These are phyloP conservation scores for Purshia tridentata DNA, from an alignment of 306 rosid species.

Conservation along the genomic window DNA sequence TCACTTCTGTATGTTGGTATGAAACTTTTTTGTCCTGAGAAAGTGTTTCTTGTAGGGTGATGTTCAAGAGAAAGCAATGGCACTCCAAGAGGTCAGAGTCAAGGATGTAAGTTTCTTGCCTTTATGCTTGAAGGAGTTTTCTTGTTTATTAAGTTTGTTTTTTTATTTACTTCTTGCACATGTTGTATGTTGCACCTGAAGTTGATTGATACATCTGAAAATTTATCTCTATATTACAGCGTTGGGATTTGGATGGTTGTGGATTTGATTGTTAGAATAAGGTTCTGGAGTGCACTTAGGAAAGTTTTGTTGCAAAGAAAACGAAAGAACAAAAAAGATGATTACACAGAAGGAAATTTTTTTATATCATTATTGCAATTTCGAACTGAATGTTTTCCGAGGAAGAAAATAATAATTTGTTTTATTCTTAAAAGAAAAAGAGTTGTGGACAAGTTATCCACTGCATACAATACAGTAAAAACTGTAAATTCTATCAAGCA, in stretches of 20 bases:
- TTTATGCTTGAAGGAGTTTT: constrained; percentile 3
- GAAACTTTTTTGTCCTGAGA: constrained; percentile 30
- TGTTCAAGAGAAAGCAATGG: constrained; percentile 81
- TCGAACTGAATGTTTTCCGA: neutral
- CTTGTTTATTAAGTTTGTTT: too few relatives aligned
- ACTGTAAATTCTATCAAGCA: too few relatives aligned
- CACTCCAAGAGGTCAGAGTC: constrained; percentile 85
- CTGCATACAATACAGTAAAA: too few relatives aligned
- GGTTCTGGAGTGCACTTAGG: neutral
- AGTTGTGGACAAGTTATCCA: too few relatives aligned
- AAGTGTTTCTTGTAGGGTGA: constrained; percentile 69
- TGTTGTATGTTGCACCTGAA: neutral
- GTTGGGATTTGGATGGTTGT: neutral
- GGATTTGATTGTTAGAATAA: neutral
- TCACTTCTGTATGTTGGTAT: constrained; percentile 12
- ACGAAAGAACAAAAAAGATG: neutral
- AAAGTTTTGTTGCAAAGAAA: neutral
- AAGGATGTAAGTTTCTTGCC: constrained; percentile 73
- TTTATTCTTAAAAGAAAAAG: neutral
- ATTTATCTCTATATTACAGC: neutral
- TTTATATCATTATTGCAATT: neutral
- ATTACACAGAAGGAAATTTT: neutral
- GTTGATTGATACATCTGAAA: neutral
- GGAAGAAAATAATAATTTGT: neutral
- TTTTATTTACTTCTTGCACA: neutral